Evolutionary conservation across 768 basidiomycete genomes (phyloP).

Genomic region (Amanita fuliginea): DNA sequence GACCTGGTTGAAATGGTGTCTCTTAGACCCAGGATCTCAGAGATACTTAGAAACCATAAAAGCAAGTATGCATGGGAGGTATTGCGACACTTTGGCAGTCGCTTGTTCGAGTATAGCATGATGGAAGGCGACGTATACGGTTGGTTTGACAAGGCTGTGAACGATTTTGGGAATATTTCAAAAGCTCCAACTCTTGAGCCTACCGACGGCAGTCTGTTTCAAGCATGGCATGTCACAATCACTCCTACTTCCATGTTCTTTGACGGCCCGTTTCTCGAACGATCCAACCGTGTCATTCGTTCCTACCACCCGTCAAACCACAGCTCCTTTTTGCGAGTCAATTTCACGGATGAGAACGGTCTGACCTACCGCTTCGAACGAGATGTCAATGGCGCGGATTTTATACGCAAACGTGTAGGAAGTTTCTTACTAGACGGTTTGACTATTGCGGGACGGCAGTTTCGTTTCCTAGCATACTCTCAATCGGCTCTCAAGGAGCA

Average conservation of each 20-base stretch:
- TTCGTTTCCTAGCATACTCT: constrained; percentile 62
- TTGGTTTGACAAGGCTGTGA: constrained; percentile 18
- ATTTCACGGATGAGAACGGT: constrained; percentile 48
- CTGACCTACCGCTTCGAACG: constrained; percentile 44
- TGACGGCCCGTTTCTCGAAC: constrained; percentile 45
- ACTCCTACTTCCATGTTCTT: constrained; percentile 45
- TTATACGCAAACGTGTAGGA: constrained; percentile 38
- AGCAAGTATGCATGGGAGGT: constrained; percentile 25
- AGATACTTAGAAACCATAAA: constrained; percentile 19
- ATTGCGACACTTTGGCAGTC: constrained; percentile 16
- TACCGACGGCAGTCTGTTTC: constrained; percentile 24
- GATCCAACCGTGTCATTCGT: constrained; percentile 53
- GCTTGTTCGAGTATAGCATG: constrained; percentile 16
- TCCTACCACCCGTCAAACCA: constrained; percentile 31
- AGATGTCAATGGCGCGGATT: constrained; percentile 40
- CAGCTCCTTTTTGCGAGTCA: constrained; percentile 51
- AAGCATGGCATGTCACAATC: constrained; percentile 34
- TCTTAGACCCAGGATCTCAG: constrained; percentile 24
- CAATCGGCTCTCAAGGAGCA: constrained; percentile 66
- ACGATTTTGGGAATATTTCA: constrained; percentile 15
- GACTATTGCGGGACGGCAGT: constrained; percentile 40
- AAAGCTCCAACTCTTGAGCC: constrained; percentile 16
- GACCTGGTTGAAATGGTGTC: constrained; percentile 40
- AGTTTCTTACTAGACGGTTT: constrained; percentile 33
- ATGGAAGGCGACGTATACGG: constrained; percentile 17